Conservation (phyloP, 73 alveolate genomes). For the Urostyla sp. region DNA sequence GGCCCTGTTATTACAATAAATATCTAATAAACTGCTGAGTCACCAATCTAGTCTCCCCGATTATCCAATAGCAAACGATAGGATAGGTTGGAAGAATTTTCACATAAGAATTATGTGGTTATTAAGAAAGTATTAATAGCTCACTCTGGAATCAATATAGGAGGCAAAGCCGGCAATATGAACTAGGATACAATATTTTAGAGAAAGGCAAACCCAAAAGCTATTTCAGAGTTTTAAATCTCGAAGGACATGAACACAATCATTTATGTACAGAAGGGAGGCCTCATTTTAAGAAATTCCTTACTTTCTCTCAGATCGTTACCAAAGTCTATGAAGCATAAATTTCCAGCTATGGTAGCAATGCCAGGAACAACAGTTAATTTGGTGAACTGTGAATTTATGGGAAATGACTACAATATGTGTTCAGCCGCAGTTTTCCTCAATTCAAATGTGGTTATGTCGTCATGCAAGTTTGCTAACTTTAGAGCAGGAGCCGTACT, state of each 20-base stretch:
- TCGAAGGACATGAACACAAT: slow-evolving; percentile 63
- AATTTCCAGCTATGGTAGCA: slow-evolving; percentile 58
- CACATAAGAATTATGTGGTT: slow-evolving; percentile 18
- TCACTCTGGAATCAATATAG: slow-evolving; percentile 60
- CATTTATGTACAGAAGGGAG: slow-evolving; percentile 51
- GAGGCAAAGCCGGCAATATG: slow-evolving; percentile 11
- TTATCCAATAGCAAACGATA: no score
- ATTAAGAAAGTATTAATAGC: slow-evolving; percentile 58
- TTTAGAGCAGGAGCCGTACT: slow-evolving; percentile 62
- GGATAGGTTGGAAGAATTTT: no score
- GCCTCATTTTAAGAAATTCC: slow-evolving; percentile 52
- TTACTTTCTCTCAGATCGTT: slow-evolving; percentile 57
- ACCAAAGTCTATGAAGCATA: slow-evolving; percentile 49
- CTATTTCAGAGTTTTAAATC: slow-evolving; percentile 44
- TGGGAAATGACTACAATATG: slow-evolving; percentile 60
- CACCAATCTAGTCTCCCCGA: no score
- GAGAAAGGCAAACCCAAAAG: slow-evolving; percentile 54
- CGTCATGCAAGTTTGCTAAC: slow-evolving; percentile 50
- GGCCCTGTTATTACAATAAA: slow-evolving; percentile 65
- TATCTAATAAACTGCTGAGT: slow-evolving; percentile 33
- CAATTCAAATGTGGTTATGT: slow-evolving; percentile 55
- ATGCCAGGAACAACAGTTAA: slow-evolving; percentile 62
- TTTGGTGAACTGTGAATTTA: slow-evolving; percentile 57
- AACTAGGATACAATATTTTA: neutral
- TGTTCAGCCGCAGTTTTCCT: slow-evolving; percentile 50